Conservation (phyloP, 805 yeast species). For the Yarrowia phangngaensis region DNA sequence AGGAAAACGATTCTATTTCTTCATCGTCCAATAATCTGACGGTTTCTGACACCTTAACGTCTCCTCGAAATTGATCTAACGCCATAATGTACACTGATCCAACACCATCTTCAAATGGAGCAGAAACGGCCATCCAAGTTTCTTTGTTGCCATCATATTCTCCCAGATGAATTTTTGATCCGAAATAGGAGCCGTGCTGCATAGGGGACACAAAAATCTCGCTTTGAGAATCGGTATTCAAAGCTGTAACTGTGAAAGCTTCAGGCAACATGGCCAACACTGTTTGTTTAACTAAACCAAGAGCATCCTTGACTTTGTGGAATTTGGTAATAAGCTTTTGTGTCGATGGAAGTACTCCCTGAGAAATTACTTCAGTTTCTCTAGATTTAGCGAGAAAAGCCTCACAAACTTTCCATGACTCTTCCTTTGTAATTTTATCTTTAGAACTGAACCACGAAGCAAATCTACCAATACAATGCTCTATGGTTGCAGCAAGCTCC, state of each 20-base stretch:
- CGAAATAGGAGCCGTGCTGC: slow-evolving; percentile 45
- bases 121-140: slow-evolving; percentile 49
- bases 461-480: slow-evolving; percentile 43
- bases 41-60: background rate
- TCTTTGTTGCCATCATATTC: slow-evolving; percentile 41
- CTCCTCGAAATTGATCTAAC: slow-evolving; percentile 14
- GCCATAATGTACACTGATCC: slow-evolving; percentile 9
- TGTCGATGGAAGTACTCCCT: too few relatives aligned
- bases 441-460: slow-evolving; percentile 46
- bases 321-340: background rate
- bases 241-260: background rate
- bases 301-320: background rate
- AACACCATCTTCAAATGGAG: slow-evolving; percentile 44
- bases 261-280: slow-evolving; percentile 13
- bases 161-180: slow-evolving; percentile 46
- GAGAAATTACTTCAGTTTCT: too few relatives aligned
- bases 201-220: slow-evolving; percentile 29
- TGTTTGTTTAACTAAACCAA: background rate
- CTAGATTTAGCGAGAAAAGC: background rate
- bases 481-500: slow-evolving; percentile 45
- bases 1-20: slow-evolving; percentile 28
- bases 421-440: slow-evolving; percentile 40
- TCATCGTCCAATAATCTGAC: background rate
- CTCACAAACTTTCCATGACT: slow-evolving; percentile 29
- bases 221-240: slow-evolving; percentile 6